Conservation (phyloP, 2,329 filamentous ascomycete genomes). For the Spiromastix sp. region DNA sequence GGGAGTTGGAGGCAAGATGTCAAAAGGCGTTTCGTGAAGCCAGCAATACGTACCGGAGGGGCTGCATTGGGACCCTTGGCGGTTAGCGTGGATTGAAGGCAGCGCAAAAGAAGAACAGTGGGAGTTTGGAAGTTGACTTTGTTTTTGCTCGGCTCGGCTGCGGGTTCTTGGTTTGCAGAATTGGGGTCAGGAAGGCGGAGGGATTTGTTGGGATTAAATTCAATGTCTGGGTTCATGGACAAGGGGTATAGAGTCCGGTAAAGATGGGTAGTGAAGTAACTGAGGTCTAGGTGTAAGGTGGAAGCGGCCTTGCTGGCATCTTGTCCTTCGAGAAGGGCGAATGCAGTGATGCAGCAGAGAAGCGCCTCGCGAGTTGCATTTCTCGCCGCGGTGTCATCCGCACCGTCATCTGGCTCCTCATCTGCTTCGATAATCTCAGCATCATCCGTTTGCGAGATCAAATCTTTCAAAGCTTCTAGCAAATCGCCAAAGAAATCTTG, state of each 20-base stretch:
- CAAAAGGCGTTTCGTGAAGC: conserved; percentile 87
- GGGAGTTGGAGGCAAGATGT: conserved; percentile 73
- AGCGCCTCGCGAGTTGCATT: conserved; percentile 79
- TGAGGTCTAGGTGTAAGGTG: conserved; percentile 77
- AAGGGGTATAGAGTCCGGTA: conserved; percentile 76
- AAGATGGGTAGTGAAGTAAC: conserved; percentile 89
- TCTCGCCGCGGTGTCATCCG: conserved; percentile 37
- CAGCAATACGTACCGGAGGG: conserved; percentile 77
- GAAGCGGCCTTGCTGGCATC: conserved; percentile 77
- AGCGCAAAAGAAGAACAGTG: conserved; percentile 81
- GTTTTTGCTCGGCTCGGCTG: conserved; percentile 25
- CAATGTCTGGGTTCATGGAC: conserved; percentile 73
- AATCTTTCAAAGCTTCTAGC: conserved; percentile 84
- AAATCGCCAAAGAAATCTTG: conserved; percentile 98
- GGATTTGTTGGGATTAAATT: conserved; percentile 62
- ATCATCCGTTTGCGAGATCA: conserved; percentile 56
- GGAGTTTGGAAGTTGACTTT: conserved; percentile 94
- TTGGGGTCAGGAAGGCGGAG: conserved; percentile 60
- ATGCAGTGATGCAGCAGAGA: conserved; percentile 91
- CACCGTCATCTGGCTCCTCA: conserved; percentile 40
- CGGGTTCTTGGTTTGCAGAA: conserved; percentile 24
- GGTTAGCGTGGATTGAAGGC: conserved; percentile 69
- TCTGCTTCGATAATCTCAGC: conserved; percentile 35
- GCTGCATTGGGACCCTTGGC: conserved; percentile 63
- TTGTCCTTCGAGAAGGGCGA: conserved; percentile 90